Evolutionary conservation across 2,329 filamentous ascomycete genomes (phyloP), one percentile per base, ranked within the genome.

Genomic region (Waltergamsia citrina): DNA sequence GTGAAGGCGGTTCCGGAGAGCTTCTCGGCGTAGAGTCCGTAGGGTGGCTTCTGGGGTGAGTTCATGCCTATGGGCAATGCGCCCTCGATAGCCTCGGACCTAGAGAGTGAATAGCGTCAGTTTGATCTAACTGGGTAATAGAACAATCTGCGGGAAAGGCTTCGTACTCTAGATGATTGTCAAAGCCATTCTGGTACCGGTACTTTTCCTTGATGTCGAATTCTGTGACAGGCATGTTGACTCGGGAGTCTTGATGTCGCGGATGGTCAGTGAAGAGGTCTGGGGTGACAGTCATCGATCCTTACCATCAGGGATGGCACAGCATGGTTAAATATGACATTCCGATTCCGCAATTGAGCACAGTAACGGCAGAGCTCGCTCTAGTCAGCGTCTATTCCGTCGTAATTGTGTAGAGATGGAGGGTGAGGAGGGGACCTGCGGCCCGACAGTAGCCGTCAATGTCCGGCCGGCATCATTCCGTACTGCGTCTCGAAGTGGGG

Each of bases 1-100:
- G 79, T 84, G 51, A 85, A 85, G 20, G 81, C 67, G 2, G 78
- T 82, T 7, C 80, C 81, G 0, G 79, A 83, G 28, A 85, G 67
- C 62, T 83, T 82, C 60, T 94, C 86, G 19, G 85, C 77, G 59
- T 92, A 92, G 19, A 94, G 74, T 1, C 85, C 85, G 43, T 78
- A 75, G 0, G 83, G 71, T 0, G 78, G 78, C 51, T 86, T 85
- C 53, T 93, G 85, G 0, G 86, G 86, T 3, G 82, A 85, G 64
- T 93, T 94, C 27, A 79, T 72, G 32, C 72, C 85, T 38, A 85
- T 52, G 7, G 86, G 85, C 5, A 90, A 66, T 5, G 85, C 79
- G 14, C 78, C 81, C 12, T 78, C 66, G 36, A 90, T 64, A 29
- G 85, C 84, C 65, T 92, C 85, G 28, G 81, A 76, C 52, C 83